Evolutionary conservation across 2,329 filamentous ascomycete species (phyloP).

Genomic region (Plenodomus biglobosus): DNA sequence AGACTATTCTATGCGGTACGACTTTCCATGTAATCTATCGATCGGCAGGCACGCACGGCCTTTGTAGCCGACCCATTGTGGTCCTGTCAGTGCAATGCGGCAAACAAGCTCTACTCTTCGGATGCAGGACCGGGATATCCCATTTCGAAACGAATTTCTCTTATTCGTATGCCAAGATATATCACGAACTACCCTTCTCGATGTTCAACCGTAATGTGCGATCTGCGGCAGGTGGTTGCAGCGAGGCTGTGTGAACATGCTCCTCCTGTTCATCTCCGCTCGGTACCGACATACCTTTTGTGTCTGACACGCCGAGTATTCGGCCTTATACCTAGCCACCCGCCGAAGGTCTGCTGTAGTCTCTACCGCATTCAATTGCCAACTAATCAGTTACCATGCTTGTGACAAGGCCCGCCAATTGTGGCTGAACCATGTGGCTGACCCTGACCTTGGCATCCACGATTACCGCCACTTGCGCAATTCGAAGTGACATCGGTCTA

Average conservation of each 20-base stretch:
- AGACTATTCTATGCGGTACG: not conserved
- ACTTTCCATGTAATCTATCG: not conserved
- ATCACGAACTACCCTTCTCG: not conserved
- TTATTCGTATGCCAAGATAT: not conserved
- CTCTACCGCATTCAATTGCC: not conserved
- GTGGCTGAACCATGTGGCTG: not conserved
- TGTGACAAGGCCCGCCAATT: not conserved
- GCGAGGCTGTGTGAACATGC: not conserved
- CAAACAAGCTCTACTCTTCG: not conserved
- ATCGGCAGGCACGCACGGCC: not conserved
- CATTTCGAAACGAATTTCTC: not conserved
- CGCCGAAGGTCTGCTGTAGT: not conserved
- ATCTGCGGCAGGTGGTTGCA: not conserved
- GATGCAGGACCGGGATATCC: not conserved
- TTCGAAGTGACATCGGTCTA: no score
- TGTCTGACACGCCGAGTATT: not conserved
- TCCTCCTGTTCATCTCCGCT: not conserved
- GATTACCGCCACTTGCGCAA: not conserved
- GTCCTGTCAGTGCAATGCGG: not conserved
- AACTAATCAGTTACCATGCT: not conserved
- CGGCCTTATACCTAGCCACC: not conserved
- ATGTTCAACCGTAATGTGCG: not conserved
- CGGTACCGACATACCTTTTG: not conserved
- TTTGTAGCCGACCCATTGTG: not conserved
- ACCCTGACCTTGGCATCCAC: not conserved